Percentiles rank a stretch among this genome's conserved stretches.
Evolutionary conservation across 1,284 basidiomycete species (phyloP).

Genomic region (Paramarasmius palmivorus): DNA sequence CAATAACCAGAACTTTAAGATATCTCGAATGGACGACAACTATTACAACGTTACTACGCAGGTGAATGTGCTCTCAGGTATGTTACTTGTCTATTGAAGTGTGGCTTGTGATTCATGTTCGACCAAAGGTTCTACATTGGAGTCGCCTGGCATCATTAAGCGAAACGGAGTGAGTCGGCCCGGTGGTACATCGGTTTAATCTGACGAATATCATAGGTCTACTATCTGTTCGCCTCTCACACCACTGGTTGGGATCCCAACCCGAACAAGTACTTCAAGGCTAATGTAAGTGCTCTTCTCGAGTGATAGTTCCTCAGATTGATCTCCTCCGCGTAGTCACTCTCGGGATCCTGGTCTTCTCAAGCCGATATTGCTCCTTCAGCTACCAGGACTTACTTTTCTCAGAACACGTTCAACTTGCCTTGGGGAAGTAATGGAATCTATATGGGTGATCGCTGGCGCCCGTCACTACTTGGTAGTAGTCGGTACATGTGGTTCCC

Average conservation of each 20-base stretch:
- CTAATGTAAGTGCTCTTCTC: slow-evolving; percentile 38
- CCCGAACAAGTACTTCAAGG: slow-evolving; percentile 60
- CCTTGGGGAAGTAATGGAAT: slow-evolving; percentile 50
- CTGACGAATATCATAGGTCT: slow-evolving; percentile 35
- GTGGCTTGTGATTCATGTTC: neutral
- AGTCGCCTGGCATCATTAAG: slow-evolving; percentile 64
- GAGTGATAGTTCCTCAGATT: neutral
- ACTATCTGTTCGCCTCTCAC: slow-evolving; percentile 63
- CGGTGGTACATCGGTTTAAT: neutral
- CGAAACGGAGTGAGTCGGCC: slow-evolving; percentile 45
- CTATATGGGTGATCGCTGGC: slow-evolving; percentile 70
- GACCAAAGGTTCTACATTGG: slow-evolving; percentile 52
- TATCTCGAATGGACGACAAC: slow-evolving; percentile 52
- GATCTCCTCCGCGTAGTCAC: slow-evolving; percentile 35
- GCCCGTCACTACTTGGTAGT: slow-evolving; percentile 52
- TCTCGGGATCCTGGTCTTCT: slow-evolving; percentile 57
- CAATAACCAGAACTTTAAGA: slow-evolving; percentile 72
- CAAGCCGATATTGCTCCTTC: slow-evolving; percentile 57
- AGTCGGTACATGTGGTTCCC: slow-evolving; percentile 66
- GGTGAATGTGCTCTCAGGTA: slow-evolving; percentile 48
- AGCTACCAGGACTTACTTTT: slow-evolving; percentile 56
- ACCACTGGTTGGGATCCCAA: slow-evolving; percentile 34
- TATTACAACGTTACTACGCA: slow-evolving; percentile 58
- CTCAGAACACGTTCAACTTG: slow-evolving; percentile 61
- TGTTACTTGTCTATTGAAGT: slow-evolving; percentile 12